Base-by-base conservation (phyloP, 2,329 filamentous ascomycete species). In the Ceratocystis lukuohia region DNA sequence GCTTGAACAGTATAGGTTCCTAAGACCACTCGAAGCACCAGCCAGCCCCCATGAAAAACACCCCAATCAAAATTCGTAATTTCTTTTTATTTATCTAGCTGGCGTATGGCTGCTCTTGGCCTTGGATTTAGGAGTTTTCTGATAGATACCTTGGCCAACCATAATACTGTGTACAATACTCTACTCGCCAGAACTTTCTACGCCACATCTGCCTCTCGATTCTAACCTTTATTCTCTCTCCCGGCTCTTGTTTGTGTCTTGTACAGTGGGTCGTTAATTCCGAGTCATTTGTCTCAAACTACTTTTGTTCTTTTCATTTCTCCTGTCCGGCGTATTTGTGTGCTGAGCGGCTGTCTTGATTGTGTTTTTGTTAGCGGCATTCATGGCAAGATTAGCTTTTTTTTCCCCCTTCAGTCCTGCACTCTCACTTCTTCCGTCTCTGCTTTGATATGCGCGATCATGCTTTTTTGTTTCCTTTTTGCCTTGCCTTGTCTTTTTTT, bases 331-430 rank as follows among this genome's bases (percentile, higher is more conserved):
- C n/a, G 46, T 50, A 22, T 50, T 50, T 17, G 17, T 12, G n/a
- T 50, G 22, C 46, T 50, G n/a, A 50, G 46, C 46, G 46, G 46
- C 46, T 50, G 59, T 66, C 44, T 17, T 63, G 37, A 33, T 62
- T 46, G 56, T 37, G 8, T 65, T 65, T 61, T 61, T 48, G 41
- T 62, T 22, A 44, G 66, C 64, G 41, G 30, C 56, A 25, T 62
- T 1, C 57, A 66, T 44, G 61, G 65, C 17, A 63, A 48, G 65
- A 45, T 41, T n/a, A 45, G 61, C n/a, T 57, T 37, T 53, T 41
- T 66, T 75, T 74, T 72, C 22, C 6, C 44, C 61, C 20, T 53
- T 12, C 44, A n/a, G 67, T 48, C 33, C 15, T 50, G 20, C 33
- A 50, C 10, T 28, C 17, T 64, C 22, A 12, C 37, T 15, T 56